Evolutionary conservation across 2,329 filamentous ascomycete species (phyloP).

Genomic region (Hypoxylon sp.): DNA sequence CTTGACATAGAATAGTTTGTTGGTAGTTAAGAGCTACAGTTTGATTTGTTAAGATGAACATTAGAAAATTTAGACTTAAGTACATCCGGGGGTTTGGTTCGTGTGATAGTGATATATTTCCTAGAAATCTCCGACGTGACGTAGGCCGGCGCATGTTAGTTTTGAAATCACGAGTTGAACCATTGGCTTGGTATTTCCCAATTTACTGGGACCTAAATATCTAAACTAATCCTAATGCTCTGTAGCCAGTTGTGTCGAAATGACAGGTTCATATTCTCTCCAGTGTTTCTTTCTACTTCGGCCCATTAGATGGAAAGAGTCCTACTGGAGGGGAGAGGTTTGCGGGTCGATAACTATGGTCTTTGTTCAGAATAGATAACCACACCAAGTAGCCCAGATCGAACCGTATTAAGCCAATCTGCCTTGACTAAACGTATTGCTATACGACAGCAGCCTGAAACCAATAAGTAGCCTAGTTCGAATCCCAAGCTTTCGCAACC

Average conservation of each 20-base stretch:
- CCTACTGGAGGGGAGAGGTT: no score
- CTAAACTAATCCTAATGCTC: background rate
- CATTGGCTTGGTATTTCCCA: background rate
- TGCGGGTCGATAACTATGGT: background rate
- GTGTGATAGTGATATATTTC: conserved; percentile 7
- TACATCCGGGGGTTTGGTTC: background rate
- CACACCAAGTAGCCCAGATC: conserved; percentile 14
- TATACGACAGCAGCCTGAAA: conserved; percentile 14
- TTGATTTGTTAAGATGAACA: conserved; percentile 6
- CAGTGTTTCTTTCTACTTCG: no score
- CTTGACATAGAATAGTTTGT: background rate
- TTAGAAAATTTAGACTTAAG: background rate
- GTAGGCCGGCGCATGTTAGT: background rate
- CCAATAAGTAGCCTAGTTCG: no score
- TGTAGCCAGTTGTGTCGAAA: background rate
- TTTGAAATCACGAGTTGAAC: background rate
- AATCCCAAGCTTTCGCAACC: background rate
- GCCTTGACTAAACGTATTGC: conserved; percentile 1
- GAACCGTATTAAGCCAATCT: background rate
- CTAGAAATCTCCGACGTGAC: background rate
- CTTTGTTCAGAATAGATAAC: no score
- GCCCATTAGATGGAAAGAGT: no score
- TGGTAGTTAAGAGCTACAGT: conserved; percentile 1
- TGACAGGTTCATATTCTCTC: background rate
- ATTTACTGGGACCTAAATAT: background rate